A percentile compares a stretch with the other conserved stretches of the same genome.
phyloP scores from a whole-genome alignment of 2,329 filamentous ascomycete species.

The Trichoderma harzianum region DNA sequence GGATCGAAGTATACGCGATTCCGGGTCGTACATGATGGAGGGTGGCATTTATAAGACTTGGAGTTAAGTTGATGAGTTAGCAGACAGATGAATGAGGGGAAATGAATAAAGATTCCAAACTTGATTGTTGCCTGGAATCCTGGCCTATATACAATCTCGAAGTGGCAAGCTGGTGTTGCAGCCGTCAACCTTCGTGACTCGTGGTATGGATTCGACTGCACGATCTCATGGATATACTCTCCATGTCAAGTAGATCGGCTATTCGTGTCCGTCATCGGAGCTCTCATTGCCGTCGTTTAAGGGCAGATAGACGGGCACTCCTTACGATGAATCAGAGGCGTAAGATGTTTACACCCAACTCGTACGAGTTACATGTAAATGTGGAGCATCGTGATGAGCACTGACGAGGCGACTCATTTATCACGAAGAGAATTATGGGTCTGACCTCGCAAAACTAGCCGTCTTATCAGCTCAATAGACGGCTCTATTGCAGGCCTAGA shows the following conservation, averaged over 20 bases:
- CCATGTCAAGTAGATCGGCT: neutral
- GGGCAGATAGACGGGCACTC: neutral
- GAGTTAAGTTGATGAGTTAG: neutral
- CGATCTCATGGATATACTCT: neutral
- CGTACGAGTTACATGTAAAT: neutral
- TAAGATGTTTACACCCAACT: neutral
- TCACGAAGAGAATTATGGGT: neutral
- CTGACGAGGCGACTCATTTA: neutral
- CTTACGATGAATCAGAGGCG: neutral
- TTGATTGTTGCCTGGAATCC: neutral
- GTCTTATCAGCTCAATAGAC: neutral
- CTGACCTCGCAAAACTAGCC: neutral
- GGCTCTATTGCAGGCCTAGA: neutral
- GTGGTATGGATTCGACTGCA: neutral
- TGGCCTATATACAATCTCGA: neutral
- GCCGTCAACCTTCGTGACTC: neutral
- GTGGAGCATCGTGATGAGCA: neutral
- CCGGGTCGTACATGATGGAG: neutral
- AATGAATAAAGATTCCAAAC: neutral
- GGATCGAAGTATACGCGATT: neutral
- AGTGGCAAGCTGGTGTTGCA: neutral
- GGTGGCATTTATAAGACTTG: neutral
- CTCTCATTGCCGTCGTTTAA: neutral
- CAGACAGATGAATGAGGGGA: too few species aligned
- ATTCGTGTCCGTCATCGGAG: constrained; percentile 12